Base-by-base conservation (phyloP, 202 grass and related monocot species). In the Panicum virgatum region DNA sequence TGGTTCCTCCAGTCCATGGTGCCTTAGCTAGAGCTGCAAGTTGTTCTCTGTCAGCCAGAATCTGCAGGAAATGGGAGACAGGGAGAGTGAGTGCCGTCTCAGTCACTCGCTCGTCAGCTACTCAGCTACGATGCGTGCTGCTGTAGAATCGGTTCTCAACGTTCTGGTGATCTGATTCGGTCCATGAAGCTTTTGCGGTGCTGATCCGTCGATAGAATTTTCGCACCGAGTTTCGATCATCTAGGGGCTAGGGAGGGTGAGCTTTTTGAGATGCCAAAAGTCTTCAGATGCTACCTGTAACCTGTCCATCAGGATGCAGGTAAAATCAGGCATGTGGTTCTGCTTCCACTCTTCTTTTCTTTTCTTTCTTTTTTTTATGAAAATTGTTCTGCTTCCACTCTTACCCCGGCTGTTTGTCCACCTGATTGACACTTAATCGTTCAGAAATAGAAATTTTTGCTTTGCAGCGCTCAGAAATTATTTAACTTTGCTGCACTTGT, bases 321-420 rank as follows among this genome's bases (percentile, higher is more conserved):
- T 20, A 30, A 38, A 26, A 67, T 25, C 7, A 66, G 22, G 77
- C 62, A 67, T 54, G 45, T 18, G 62, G 47, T 80, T 80, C 62
- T 27, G 19, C 20, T 22, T 56, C 47, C 9, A 39, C 20, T 65
- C 76, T 40, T 19, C 18, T 8, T n/a, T n/a, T 52, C n/a, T n/a
- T n/a, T n/a, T n/a, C n/a, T n/a, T n/a, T n/a, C n/a, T n/a, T n/a
- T n/a, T n/a, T n/a, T n/a, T n/a, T n/a, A n/a, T n/a, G 6, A n/a
- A 20, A n/a, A 53, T 53, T 53, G 26, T 72, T 74, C 19, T 66
- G 12, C 30, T 37, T 66, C 62, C 5, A 37, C 19, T 64, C 76
- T 25, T 45, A 51, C 19, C 44, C n/a, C 19, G 44, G 20, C 12
- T 65, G 42, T 9, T 34, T 11, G 3, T 0, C 32, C 15, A 37